phyloP scores from a whole-genome alignment of 176 grass and related monocot genomes.

The Hordeum vulgare region MorexV3_pseudomolecules_assembly NC_058524.1:517524156-517524655 shows the following conservation, averaged over 20 bases:
- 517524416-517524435: conserved; percentile 86
- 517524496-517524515: conserved; percentile 87
- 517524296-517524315: conserved; percentile 94
- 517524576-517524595: conserved; percentile 97
- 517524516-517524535: conserved; percentile 98
- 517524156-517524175: conserved; percentile 75
- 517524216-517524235: conserved; percentile 45
- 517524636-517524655: conserved; percentile 96
- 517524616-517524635: conserved; percentile 94
- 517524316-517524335: conserved; percentile 97
- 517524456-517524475: conserved; percentile 74
- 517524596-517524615: conserved; percentile 83
- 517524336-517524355: conserved; percentile 41
- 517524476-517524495: conserved; percentile 85
- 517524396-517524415: conserved; percentile 12
- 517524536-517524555: conserved; percentile 99
- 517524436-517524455: conserved; percentile 83
- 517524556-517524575: conserved; percentile 91
- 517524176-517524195: conserved; percentile 30
- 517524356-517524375: conserved; percentile 10
- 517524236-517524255: conserved; percentile 29
- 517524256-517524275: conserved; percentile 47
- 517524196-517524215: conserved; percentile 49
- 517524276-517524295: conserved; percentile 69
- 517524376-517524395: not conserved